Evolutionary conservation across 2,329 filamentous ascomycete genomes (phyloP).

Genomic region (Curvularia verruculosa): DNA sequence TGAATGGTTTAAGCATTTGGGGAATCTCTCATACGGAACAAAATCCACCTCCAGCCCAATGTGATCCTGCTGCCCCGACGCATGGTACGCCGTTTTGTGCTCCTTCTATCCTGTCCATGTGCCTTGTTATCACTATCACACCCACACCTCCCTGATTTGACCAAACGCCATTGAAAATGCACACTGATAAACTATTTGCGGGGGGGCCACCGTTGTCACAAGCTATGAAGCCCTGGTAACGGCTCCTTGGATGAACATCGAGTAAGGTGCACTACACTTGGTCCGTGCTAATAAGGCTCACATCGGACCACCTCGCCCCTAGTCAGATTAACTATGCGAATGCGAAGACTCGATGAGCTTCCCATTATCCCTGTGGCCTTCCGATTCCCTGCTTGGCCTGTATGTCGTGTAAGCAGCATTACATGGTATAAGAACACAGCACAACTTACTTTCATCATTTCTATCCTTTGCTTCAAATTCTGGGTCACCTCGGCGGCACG

Average conservation of each 20-base stretch:
- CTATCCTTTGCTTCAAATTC: conserved; percentile 94
- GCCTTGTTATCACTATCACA: conserved; percentile 17
- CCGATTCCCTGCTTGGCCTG: conserved; percentile 50
- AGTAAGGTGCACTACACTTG: conserved; percentile 3
- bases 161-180: conserved; percentile 22
- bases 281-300: conserved; percentile 2
- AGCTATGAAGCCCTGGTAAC: conserved; percentile 10
- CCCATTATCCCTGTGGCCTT: conserved; percentile 25
- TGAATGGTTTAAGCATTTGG: conserved; percentile 17
- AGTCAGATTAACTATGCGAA: neutral
- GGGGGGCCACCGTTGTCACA: neutral
- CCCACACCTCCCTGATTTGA: conserved; percentile 4
- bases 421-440: conserved; percentile 3
- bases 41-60: conserved; percentile 10
- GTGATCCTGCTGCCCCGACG: conserved; percentile 1
- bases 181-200: conserved; percentile 18
- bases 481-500: conserved; percentile 96
- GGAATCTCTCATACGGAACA: conserved; percentile 24
- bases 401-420: conserved; percentile 20
- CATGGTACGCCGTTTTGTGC: conserved; percentile 2
- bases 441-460: conserved; percentile 85
- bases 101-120: conserved; percentile 10
- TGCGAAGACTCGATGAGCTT: neutral
- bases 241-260: conserved; percentile 2
- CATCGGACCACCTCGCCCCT: neutral